phyloP scores from a whole-genome alignment of 352 stramenopile species.

The Ophiocytium majus region DNA sequence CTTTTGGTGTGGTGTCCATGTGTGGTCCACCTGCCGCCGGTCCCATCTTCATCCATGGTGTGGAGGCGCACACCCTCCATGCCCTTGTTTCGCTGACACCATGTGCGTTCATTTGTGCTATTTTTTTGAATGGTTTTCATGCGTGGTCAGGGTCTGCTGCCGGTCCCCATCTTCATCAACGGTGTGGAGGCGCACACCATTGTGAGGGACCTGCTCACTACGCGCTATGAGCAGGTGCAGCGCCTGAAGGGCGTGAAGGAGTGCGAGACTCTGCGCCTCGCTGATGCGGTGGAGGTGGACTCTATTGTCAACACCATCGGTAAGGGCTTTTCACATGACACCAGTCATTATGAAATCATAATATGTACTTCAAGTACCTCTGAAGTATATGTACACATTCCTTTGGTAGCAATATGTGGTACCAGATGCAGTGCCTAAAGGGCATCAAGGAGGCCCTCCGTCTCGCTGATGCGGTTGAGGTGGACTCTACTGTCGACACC shows the following conservation, averaged over 20 bases:
- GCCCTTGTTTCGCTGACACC: too few species aligned
- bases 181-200: conserved; percentile 71
- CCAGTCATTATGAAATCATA: too few species aligned
- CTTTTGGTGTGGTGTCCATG: too few species aligned
- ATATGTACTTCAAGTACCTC: too few species aligned
- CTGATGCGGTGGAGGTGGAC: conserved; percentile 60
- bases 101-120: too few species aligned
- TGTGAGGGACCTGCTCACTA: conserved; percentile 58
- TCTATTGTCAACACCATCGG: conserved; percentile 69
- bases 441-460: conserved; percentile 40
- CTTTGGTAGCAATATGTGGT: too few species aligned
- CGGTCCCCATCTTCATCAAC: conserved; percentile 71
- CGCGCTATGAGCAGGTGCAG: conserved; percentile 30
- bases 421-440: conserved; percentile 25
- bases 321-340: conserved; percentile 55
- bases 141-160: conserved; percentile 63
- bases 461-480: conserved; percentile 42
- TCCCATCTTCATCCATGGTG: too few species aligned
- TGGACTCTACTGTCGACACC: conserved; percentile 69
- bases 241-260: conserved; percentile 32
- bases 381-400: too few species aligned
- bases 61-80: too few species aligned
- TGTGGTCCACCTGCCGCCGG: too few species aligned
- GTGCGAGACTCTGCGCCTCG: conserved; percentile 38
- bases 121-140: too few species aligned